phyloP scores from a whole-genome alignment of 768 basidiomycete species.

The Psilocybe azurescens region DNA sequence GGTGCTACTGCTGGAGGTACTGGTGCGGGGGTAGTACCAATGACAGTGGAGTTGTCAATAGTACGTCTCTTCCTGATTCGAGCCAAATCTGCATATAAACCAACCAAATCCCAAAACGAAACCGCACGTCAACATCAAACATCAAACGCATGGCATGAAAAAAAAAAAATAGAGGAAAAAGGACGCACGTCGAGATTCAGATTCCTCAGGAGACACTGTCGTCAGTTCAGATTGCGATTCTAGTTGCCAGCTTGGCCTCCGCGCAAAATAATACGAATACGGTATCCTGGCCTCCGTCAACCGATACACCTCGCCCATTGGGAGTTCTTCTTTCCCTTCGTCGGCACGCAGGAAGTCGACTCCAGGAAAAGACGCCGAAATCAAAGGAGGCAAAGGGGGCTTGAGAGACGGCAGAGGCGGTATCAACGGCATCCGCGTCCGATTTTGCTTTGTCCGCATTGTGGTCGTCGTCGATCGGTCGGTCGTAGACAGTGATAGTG shows the following conservation, averaged over 20 bases:
- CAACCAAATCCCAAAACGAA: neutral
- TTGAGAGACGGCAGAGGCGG: neutral
- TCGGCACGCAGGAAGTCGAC: slow-evolving; percentile 5
- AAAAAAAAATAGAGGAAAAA: neutral
- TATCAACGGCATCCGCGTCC: neutral
- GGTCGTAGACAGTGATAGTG: neutral
- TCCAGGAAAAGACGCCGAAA: neutral
- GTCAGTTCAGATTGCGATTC: neutral
- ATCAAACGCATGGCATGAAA: neutral
- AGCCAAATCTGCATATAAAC: neutral
- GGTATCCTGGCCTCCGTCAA: slow-evolving; percentile 1
- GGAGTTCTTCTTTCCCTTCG: neutral
- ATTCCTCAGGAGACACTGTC: neutral
- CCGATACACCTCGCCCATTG: neutral
- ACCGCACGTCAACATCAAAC: neutral
- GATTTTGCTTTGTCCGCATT: neutral
- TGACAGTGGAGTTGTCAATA: neutral
- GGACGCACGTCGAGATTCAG: slow-evolving; percentile 6
- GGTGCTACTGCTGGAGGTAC: neutral
- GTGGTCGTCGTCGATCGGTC: neutral
- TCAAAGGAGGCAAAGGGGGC: slow-evolving; percentile 4
- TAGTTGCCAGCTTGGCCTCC: neutral
- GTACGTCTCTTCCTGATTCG: slow-evolving; percentile 15
- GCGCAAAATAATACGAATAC: slow-evolving; percentile 13
- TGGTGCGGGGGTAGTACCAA: neutral